These are phyloP conservation scores for Apiospora marii DNA, from an alignment of 2,329 filamentous ascomycete species.

Conservation along the genomic window DNA sequence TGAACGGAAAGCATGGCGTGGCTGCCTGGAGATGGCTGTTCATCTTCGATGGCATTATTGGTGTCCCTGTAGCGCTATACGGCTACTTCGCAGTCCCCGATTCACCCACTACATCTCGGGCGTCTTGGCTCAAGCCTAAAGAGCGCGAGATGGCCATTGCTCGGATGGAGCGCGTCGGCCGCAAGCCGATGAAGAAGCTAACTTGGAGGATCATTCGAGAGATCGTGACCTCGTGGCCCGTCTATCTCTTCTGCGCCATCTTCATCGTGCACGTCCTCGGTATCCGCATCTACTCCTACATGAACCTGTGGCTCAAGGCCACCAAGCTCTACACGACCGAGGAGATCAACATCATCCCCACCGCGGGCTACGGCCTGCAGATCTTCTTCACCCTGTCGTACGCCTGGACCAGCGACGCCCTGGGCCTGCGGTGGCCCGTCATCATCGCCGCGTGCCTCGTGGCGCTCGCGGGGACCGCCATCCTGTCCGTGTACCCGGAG, in stretches of 20 bases:
- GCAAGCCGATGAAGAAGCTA: conserved; percentile 42
- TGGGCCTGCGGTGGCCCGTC: conserved; percentile 61
- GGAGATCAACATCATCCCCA: conserved; percentile 61
- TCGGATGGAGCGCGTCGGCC: conserved; percentile 33
- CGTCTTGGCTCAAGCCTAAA: conserved; percentile 32
- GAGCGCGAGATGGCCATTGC: conserved; percentile 40
- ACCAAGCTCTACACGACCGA: conserved; percentile 41
- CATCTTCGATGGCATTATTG: conserved; percentile 50
- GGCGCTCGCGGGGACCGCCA: conserved; percentile 44
- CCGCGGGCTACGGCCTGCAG: conserved; percentile 47
- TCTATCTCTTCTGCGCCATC: conserved; percentile 44
- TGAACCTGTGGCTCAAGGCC: conserved; percentile 45
- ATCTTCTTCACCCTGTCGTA: conserved; percentile 60
- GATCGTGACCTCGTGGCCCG: conserved; percentile 41
- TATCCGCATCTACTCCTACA: conserved; percentile 47
- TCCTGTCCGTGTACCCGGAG: conserved; percentile 45
- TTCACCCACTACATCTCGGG: conserved; percentile 34
- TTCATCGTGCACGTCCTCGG: conserved; percentile 45
- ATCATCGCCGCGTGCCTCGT: conserved; percentile 56
- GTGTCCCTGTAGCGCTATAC: conserved; percentile 42
- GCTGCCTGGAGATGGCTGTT: conserved; percentile 56
- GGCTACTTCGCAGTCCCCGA: conserved; percentile 44
- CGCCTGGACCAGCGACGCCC: conserved; percentile 60
- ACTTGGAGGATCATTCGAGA: conserved; percentile 38
- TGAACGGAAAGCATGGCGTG: conserved; percentile 46